phyloP scores from a whole-genome alignment of 768 basidiomycete species.

The Sporobolomyces pararoseus region DNA sequence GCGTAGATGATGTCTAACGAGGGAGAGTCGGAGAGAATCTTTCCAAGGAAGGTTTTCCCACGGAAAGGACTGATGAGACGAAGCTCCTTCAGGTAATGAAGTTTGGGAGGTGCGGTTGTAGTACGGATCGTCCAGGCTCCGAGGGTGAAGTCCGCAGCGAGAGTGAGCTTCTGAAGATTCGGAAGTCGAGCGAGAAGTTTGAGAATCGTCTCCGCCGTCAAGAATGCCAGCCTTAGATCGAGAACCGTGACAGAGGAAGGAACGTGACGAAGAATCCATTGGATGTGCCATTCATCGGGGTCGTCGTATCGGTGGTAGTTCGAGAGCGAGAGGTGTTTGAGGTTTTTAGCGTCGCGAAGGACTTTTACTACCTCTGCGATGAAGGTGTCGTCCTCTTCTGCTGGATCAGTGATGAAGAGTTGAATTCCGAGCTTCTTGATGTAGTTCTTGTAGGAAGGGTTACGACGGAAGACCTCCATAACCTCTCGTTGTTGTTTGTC shows the following conservation, averaged over 20 bases:
- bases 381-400: neutral
- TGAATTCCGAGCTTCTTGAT: neutral
- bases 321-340: neutral
- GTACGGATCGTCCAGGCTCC: neutral
- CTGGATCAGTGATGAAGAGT: neutral
- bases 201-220: neutral
- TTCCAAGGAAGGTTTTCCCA: neutral
- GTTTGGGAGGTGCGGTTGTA: neutral
- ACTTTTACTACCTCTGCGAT: neutral
- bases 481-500: neutral
- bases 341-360: neutral
- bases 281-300: neutral
- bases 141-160: neutral
- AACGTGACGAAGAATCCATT: neutral
- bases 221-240: neutral
- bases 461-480: neutral
- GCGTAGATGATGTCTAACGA: neutral
- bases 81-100: neutral
- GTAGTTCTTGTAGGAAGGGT: neutral
- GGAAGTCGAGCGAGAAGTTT: neutral
- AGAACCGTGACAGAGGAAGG: neutral
- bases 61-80: neutral
- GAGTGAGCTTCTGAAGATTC: neutral
- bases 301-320: neutral
- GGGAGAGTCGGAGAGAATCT: neutral